Percentiles rank a stretch among this genome's conserved stretches.
Evolutionary conservation across 495 filamentous ascomycete genomes (phyloP).

Genomic region (Penicillium psychrofluorescens): DNA sequence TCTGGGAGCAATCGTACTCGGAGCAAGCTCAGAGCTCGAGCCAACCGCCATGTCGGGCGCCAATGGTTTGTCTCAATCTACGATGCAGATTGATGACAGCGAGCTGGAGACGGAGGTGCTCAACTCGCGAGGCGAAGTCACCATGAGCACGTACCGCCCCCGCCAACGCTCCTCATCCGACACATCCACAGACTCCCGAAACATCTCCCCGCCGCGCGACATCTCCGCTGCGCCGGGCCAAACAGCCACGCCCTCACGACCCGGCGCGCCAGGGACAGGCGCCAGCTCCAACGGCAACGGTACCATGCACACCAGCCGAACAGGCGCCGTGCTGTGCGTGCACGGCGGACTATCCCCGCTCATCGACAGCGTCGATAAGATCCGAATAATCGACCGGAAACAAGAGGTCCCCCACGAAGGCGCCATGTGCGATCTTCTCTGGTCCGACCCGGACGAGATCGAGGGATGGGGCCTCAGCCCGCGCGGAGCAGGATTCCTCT

Average conservation of each 20-base stretch:
- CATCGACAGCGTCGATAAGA: conserved; percentile 93
- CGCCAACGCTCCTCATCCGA: conserved; percentile 28
- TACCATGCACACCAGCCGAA: conserved; percentile 45
- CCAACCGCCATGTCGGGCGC: conserved; percentile 29
- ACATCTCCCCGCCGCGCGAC: conserved; percentile 38
- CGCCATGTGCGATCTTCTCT: conserved; percentile 96
- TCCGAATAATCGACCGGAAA: conserved; percentile 89
- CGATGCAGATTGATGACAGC: conserved; percentile 45
- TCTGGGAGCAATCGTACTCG: conserved; percentile 87
- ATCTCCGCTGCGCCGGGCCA: conserved; percentile 36
- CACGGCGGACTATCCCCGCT: conserved; percentile 89
- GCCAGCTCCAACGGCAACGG: conserved; percentile 62
- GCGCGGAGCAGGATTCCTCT: conserved; percentile 91
- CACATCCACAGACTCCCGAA: conserved; percentile 26
- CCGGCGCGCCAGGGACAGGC: conserved; percentile 71
- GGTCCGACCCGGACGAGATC: conserved; percentile 98
- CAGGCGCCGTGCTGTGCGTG: conserved; percentile 87
- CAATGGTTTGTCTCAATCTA: conserved; percentile 40
- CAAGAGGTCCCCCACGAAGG: conserved; percentile 98
- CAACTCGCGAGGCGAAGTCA: conserved; percentile 70
- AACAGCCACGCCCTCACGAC: conserved; percentile 28
- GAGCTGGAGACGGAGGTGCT: conserved; percentile 89
- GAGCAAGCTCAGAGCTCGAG: conserved; percentile 69
- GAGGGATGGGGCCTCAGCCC: conserved; percentile 96
- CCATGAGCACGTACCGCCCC: conserved; percentile 59